Conservation (phyloP, 2,329 filamentous ascomycete genomes). For the Alternaria brassicicola region DNA sequence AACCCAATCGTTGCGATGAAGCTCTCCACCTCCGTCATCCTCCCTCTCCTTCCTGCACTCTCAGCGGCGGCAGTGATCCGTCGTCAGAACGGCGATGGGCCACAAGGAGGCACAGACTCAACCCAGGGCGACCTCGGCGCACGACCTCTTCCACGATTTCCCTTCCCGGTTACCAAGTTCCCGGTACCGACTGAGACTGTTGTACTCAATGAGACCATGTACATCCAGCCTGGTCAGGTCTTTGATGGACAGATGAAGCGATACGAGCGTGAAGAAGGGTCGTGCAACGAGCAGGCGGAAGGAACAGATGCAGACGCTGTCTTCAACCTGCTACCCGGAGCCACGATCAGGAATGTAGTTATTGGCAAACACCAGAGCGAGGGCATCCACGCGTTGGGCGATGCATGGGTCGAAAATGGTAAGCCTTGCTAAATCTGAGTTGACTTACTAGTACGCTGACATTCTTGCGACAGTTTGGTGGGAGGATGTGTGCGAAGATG, state of each 20-base stretch:
- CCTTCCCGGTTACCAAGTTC: slow-evolving; percentile 30
- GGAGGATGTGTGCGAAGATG: slow-evolving; percentile 37
- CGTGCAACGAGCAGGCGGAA: slow-evolving; percentile 34
- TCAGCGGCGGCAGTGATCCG: slow-evolving; percentile 27
- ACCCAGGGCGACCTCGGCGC: slow-evolving; percentile 32
- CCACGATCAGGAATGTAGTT: slow-evolving; percentile 31
- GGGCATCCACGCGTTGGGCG: slow-evolving; percentile 33
- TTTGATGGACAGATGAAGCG: slow-evolving; percentile 38
- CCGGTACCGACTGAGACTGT: slow-evolving; percentile 33
- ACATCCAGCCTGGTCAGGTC: slow-evolving; percentile 31
- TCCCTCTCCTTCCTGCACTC: slow-evolving; percentile 30
- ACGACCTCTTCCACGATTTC: slow-evolving; percentile 29
- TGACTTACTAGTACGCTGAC: not conserved
- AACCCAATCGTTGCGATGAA: slow-evolving; percentile 19
- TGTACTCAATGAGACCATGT: slow-evolving; percentile 33
- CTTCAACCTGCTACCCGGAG: slow-evolving; percentile 30
- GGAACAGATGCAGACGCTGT: slow-evolving; percentile 35
- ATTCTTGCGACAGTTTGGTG: slow-evolving; percentile 25
- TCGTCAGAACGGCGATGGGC: slow-evolving; percentile 30
- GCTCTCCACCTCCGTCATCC: slow-evolving; percentile 23
- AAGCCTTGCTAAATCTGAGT: not conserved
- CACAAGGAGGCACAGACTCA: slow-evolving; percentile 27
- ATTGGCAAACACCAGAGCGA: slow-evolving; percentile 37
- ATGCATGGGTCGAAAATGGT: slow-evolving; percentile 39
- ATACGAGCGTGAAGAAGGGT: slow-evolving; percentile 32